phyloP scores from a whole-genome alignment of 192 early-diverging fungal genomes.

The Coemansia sp. region DNA sequence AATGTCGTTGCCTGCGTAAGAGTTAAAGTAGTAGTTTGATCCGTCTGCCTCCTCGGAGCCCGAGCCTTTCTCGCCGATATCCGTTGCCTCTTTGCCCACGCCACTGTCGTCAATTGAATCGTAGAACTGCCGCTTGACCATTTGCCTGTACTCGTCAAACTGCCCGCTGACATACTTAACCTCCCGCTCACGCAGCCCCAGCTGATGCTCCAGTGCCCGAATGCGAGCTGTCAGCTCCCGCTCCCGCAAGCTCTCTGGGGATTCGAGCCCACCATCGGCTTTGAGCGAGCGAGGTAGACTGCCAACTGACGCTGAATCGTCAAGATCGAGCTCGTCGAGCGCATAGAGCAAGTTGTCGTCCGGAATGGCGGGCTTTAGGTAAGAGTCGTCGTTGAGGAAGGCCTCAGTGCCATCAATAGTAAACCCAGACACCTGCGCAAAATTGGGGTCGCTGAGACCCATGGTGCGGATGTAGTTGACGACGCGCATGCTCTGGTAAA shows the following conservation, averaged over 20 bases:
- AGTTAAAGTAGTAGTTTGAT: conserved; percentile 58
- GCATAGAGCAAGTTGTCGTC: conserved; percentile 70
- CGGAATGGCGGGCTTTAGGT: conserved; percentile 63
- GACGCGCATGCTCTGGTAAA: conserved; percentile 72
- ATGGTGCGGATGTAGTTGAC: conserved; percentile 54
- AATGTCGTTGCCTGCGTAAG: conserved; percentile 46
- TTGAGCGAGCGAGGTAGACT: conserved; percentile 4
- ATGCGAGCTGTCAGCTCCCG: conserved; percentile 58
- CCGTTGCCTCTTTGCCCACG: conserved; percentile 1
- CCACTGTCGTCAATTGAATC: conserved; percentile 46
- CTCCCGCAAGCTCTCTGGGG: conserved; percentile 55
- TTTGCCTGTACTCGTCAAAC: conserved; percentile 66
- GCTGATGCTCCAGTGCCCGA: conserved; percentile 55
- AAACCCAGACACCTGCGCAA: conserved; percentile 31
- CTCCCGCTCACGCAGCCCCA: conserved; percentile 56
- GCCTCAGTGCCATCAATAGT: conserved; percentile 53
- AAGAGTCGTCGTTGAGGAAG: conserved; percentile 66
- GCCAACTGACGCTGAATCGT: conserved; percentile 39
- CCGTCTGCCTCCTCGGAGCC: conserved; percentile 5
- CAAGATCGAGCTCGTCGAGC: conserved; percentile 71
- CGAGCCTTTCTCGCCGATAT: not conserved
- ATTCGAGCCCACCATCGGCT: conserved; percentile 9
- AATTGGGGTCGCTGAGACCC: conserved; percentile 27
- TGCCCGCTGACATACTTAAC: conserved; percentile 55
- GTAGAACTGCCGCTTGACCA: conserved; percentile 71